phyloP scores from a whole-genome alignment of 768 basidiomycete genomes.

The Russula ochroleuca region DNA sequence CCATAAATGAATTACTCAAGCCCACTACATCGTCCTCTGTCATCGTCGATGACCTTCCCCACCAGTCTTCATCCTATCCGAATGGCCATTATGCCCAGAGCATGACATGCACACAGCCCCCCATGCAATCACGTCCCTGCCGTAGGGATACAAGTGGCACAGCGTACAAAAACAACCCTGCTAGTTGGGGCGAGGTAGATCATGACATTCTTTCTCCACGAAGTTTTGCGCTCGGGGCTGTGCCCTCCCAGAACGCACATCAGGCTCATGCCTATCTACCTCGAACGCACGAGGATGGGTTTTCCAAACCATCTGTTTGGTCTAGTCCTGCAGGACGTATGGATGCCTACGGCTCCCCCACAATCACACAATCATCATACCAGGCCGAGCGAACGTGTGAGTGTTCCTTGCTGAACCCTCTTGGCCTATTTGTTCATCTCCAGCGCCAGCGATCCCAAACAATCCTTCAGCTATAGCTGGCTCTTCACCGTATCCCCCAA shows the following conservation, averaged over 20 bases:
- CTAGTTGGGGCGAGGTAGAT: constrained; percentile 50
- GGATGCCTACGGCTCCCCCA: constrained; percentile 43
- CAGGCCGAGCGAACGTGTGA: constrained; percentile 56
- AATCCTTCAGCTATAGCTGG: constrained; percentile 5
- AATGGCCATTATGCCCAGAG: constrained; percentile 15
- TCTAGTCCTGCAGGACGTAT: constrained; percentile 35
- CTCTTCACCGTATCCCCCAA: constrained; percentile 19
- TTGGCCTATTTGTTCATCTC: constrained; percentile 17
- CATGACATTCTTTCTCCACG: constrained; percentile 28
- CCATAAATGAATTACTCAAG: constrained; percentile 49
- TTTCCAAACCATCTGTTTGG: constrained; percentile 26
- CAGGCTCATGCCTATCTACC: constrained; percentile 27
- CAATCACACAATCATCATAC: constrained; percentile 44
- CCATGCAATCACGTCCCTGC: constrained; percentile 22
- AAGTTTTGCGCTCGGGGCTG: constrained; percentile 12
- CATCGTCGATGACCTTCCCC: constrained; percentile 26
- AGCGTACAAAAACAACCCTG: constrained; percentile 53
- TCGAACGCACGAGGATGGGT: constrained; percentile 26
- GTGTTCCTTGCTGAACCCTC: constrained; percentile 28
- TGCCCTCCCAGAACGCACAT: constrained; percentile 10
- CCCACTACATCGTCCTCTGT: constrained; percentile 39
- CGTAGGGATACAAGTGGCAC: constrained; percentile 9
- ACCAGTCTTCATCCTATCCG: constrained; percentile 16
- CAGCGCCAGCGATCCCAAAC: constrained; percentile 24
- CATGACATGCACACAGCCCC: constrained; percentile 26